Evolutionary conservation across 768 basidiomycete genomes (phyloP).

Genomic region (Lactarius evosmus): DNA sequence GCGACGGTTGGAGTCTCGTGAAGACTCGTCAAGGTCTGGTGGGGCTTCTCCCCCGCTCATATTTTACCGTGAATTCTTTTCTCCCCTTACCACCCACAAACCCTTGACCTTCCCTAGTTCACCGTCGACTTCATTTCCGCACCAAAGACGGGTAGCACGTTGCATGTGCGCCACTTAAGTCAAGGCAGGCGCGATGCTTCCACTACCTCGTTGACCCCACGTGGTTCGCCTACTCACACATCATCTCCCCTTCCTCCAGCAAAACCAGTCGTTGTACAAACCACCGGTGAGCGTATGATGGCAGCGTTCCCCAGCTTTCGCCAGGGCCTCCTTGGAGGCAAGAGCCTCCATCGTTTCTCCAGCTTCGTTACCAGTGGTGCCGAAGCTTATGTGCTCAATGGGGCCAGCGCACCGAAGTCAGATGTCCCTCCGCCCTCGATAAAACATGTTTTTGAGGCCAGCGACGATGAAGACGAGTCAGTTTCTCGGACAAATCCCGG

Average conservation of each 20-base stretch:
- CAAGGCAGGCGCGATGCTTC: conserved; percentile 39
- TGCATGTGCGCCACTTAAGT: conserved; percentile 28
- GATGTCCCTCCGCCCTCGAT: conserved; percentile 26
- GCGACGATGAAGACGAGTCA: conserved; percentile 39
- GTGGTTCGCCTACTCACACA: conserved; percentile 35
- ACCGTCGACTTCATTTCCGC: conserved; percentile 59
- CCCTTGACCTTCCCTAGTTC: conserved; percentile 43
- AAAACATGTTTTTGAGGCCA: conserved; percentile 31
- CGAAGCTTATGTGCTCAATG: conserved; percentile 78
- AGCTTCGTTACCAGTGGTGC: conserved; percentile 84
- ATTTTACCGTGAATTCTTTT: conserved; percentile 61
- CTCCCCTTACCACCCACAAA: conserved; percentile 4
- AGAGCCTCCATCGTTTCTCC: conserved; percentile 80
- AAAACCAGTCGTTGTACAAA: conserved; percentile 54
- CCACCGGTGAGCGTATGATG: conserved; percentile 61
- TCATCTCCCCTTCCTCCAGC: conserved; percentile 31
- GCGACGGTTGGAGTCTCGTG: conserved; percentile 81
- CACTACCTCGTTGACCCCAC: conserved; percentile 49
- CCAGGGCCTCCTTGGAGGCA: conserved; percentile 70
- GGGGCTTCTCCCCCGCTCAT: conserved; percentile 64
- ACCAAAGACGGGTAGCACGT: conserved; percentile 42
- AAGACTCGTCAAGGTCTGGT: conserved; percentile 49
- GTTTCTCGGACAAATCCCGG: conserved; percentile 38
- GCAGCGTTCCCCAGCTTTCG: conserved; percentile 61
- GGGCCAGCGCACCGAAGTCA: conserved; percentile 39